phyloP scores from a whole-genome alignment of 1,284 basidiomycete species.

The Tetrapyrgos nigripes region DNA sequence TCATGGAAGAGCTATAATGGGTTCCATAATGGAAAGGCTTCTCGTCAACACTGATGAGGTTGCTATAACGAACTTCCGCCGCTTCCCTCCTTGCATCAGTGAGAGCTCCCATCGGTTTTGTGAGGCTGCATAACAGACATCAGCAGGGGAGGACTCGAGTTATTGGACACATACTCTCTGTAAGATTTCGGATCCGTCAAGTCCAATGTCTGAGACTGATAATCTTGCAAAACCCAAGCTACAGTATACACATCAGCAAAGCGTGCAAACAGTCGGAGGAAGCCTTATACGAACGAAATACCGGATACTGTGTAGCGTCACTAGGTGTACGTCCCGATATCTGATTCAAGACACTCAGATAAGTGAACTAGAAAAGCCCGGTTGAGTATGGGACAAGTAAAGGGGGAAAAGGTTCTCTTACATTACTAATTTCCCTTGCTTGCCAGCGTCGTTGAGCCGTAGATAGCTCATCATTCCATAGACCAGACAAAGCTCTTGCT shows the following conservation, averaged over 20 bases:
- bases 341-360: constrained; percentile 87
- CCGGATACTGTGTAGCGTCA: constrained; percentile 95
- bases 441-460: constrained; percentile 85
- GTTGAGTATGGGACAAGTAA: constrained; percentile 8
- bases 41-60: constrained; percentile 83
- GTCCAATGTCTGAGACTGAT: constrained; percentile 78
- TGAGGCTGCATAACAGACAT: constrained; percentile 54
- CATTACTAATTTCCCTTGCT: constrained; percentile 88
- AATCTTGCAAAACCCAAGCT: constrained; percentile 92
- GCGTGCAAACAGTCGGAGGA: background rate
- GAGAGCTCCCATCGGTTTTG: constrained; percentile 92
- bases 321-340: constrained; percentile 91
- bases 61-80: constrained; percentile 78
- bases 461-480: constrained; percentile 65
- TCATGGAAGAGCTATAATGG: constrained; percentile 97
- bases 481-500: constrained; percentile 48
- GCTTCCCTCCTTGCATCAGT: constrained; percentile 76
- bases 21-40: constrained; percentile 94
- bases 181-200: constrained; percentile 70
- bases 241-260: background rate
- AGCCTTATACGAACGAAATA: constrained; percentile 76
- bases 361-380: constrained; percentile 70
- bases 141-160: constrained; percentile 1
- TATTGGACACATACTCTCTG: constrained; percentile 67
- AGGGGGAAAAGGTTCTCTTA: constrained; percentile 39